phyloP scores from a whole-genome alignment of 805 yeast species.

The Metschnikowia baotianmanensis region DNA sequence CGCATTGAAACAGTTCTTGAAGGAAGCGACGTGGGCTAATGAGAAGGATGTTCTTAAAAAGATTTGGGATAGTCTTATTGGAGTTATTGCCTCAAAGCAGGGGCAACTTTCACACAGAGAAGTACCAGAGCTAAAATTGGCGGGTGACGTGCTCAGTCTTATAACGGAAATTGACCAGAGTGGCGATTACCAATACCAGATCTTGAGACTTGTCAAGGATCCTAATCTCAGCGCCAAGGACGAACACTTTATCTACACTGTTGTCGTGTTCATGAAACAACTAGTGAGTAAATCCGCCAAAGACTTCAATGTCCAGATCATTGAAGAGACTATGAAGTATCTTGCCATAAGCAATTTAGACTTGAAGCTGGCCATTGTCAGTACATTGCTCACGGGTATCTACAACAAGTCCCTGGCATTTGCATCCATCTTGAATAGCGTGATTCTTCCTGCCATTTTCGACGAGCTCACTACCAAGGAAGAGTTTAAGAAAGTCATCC shows the following conservation, averaged over 20 bases:
- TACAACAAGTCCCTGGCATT: slow-evolving; percentile 53
- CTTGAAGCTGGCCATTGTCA: slow-evolving; percentile 59
- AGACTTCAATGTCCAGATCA: slow-evolving; percentile 11
- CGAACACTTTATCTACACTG: slow-evolving; percentile 26
- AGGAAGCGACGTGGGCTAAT: slow-evolving; percentile 10
- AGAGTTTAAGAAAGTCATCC: slow-evolving; percentile 60
- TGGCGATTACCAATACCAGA: slow-evolving; percentile 17
- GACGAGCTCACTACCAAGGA: slow-evolving; percentile 54
- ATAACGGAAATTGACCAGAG: slow-evolving; percentile 20
- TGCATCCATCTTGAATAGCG: slow-evolving; percentile 40
- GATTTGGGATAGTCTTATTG: slow-evolving; percentile 16
- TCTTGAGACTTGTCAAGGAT: slow-evolving; percentile 14
- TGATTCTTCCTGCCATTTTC: slow-evolving; percentile 49
- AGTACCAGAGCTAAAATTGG: slow-evolving; percentile 29
- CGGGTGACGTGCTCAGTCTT: slow-evolving; percentile 36
- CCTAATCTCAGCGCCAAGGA: slow-evolving; percentile 7
- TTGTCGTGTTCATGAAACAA: slow-evolving; percentile 35
- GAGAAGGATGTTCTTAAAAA: slow-evolving; percentile 2
- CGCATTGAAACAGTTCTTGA: slow-evolving; percentile 23
- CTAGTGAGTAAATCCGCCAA: slow-evolving; percentile 18
- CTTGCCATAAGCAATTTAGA: slow-evolving; percentile 39
- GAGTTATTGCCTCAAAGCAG: slow-evolving; percentile 5
- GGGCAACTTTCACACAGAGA: slow-evolving; percentile 12
- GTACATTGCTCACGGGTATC: slow-evolving; percentile 56
- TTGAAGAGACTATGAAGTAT: slow-evolving; percentile 19